These are phyloP conservation scores for Solanum dulcamara DNA, from an alignment of 257 asterid genomes.

Conservation along the genomic window DNA sequence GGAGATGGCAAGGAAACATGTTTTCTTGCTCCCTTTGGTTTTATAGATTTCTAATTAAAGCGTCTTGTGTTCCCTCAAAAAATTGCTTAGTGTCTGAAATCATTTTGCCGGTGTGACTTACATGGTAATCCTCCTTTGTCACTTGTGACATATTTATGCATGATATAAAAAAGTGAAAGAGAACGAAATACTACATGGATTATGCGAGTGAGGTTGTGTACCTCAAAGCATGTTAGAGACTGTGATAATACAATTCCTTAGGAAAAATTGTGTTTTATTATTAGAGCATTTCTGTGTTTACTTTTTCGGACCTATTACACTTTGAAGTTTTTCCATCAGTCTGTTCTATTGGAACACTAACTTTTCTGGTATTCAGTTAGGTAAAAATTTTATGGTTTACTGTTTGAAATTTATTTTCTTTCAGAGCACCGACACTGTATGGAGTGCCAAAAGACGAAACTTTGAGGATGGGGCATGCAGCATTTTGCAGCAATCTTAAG, in stretches of 20 bases:
- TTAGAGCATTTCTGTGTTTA: not conserved
- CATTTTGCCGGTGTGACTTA: not conserved
- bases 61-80: not conserved
- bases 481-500: constrained; percentile 73
- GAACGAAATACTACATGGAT: not conserved
- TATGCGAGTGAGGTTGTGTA: not conserved
- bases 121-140: not conserved
- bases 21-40: not conserved
- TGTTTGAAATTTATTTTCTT: not conserved
- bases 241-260: not conserved
- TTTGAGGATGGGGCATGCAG: constrained; percentile 76
- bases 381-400: not conserved
- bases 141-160: not conserved
- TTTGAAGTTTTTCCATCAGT: not conserved
- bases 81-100: not conserved
- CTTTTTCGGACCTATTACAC: not conserved
- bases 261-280: not conserved
- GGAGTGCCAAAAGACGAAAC: constrained; percentile 97
- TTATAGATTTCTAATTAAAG: not conserved
- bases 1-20: not conserved
- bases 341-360: not conserved
- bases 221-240: not conserved
- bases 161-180: not conserved
- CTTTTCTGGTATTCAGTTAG: not conserved
- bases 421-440: constrained; percentile 73